Evolutionary conservation across 192 early-diverging fungal genomes (phyloP), one percentile per base, ranked within the genome.

Genomic region (Linderina pennispora): DNA sequence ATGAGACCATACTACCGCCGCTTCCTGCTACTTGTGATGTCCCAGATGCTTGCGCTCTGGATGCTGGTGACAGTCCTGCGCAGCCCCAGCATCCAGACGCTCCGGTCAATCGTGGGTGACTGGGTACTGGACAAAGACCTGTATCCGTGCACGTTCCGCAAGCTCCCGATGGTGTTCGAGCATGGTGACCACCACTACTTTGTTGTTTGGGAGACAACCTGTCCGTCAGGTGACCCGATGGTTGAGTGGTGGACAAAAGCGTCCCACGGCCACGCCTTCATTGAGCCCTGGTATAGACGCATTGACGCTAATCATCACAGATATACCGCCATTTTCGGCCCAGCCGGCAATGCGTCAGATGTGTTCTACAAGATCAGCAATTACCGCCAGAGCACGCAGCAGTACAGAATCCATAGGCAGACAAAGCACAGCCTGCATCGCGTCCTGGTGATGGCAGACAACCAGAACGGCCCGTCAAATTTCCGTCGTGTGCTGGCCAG

Each of bases 141-240:
- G 36, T 59, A 63, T 21, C 46, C 50, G 8, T 73, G 69, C 33
- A 15, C 33, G 8, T 58, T 65, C 22, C 36, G 46, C 21, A 73
- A 73, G 40, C 45, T 40, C 2, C 69, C 69, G 17, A 50, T 53
- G 50, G 37, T 62, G 10, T 73, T 58, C 33, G 63, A 58, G 22
- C 69, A 73, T 23, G 69, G 58, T 19, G 54, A 62, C 40, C 17
- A 20, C 43, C 43, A 62, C 55, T 65, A 65, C 36, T 73, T 65
- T 23, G 43, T 73, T 14, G 58, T 65, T 15, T 73, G 69, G 69
- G 69, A 73, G 35, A 73, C 63, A 3, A 57, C 58, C 0, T 73
- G 69, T 23, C 31, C 43, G 3, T 43, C 47, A 7, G 36, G 41
- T 17, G 21, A 40, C 11, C 50, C 55, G 3, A 17, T 56, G 15